These are phyloP conservation scores for Malassezia vespertilionis DNA, from an alignment of 1,284 basidiomycete genomes.

Conservation along the genomic window DNA sequence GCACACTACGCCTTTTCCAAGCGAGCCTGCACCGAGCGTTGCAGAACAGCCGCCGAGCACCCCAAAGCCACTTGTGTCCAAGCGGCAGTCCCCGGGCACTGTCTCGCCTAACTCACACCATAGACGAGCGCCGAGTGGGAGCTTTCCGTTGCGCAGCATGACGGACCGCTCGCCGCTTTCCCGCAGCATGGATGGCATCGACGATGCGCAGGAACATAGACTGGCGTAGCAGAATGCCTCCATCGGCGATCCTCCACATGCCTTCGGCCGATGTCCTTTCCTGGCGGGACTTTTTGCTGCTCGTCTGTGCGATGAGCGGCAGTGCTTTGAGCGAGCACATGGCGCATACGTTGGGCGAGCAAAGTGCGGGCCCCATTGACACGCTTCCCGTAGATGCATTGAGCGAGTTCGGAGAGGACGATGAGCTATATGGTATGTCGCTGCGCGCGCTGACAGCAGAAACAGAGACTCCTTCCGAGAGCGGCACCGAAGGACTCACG, in stretches of 20 bases:
- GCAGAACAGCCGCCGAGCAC: neutral
- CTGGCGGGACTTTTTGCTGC: too few relatives aligned
- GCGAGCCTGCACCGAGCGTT: neutral
- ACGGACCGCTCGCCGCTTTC: slow-evolving; percentile 1
- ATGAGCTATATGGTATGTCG: slow-evolving; percentile 13
- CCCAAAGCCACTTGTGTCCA: neutral
- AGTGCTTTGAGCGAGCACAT: neutral
- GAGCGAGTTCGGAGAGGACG: slow-evolving; percentile 15
- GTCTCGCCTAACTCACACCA: too few relatives aligned
- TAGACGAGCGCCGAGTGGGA: too few relatives aligned
- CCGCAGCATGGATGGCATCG: neutral
- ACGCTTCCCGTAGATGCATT: neutral
- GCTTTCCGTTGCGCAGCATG: neutral
- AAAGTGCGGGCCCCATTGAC: too few relatives aligned
- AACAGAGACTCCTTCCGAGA: slow-evolving; percentile 37
- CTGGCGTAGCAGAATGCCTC: too few relatives aligned
- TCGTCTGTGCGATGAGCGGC: too few relatives aligned
- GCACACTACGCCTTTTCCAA: neutral
- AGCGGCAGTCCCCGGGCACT: too few relatives aligned
- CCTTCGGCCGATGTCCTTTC: too few relatives aligned
- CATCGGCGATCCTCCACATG: too few relatives aligned
- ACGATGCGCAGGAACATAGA: neutral
- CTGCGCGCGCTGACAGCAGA: slow-evolving; percentile 9
- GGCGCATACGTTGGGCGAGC: neutral
- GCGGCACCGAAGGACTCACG: slow-evolving; percentile 54